Evolutionary conservation across 805 yeast genomes (phyloP).

Genomic region (Candida patagonica): DNA sequence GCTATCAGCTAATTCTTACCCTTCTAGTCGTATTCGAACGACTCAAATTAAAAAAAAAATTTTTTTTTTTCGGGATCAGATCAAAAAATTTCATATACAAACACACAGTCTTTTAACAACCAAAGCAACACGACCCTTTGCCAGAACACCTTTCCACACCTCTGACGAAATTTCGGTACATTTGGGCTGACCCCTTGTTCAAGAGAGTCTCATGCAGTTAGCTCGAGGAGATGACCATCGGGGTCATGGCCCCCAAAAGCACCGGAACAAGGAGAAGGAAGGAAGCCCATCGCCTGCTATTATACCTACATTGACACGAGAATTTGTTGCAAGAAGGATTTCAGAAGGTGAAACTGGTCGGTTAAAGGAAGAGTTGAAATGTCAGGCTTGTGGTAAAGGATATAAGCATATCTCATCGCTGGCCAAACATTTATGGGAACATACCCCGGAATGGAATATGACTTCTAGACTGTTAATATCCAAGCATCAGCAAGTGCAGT

Average conservation of each 20-base stretch:
- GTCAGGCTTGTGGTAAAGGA: slow-evolving; percentile 89
- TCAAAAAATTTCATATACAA: no score
- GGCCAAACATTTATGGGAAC: slow-evolving; percentile 89
- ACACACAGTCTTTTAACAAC: no score
- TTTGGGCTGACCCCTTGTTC: slow-evolving; percentile 4
- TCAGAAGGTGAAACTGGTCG: slow-evolving; percentile 84
- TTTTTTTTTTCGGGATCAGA: no score
- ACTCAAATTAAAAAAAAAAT: no score
- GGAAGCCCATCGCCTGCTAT: slow-evolving; percentile 3
- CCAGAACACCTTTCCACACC: no score
- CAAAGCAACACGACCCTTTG: no score
- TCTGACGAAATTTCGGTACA: no score
- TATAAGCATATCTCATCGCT: slow-evolving; percentile 82
- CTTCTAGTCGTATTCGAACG: no score
- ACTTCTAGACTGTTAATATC: slow-evolving; percentile 72
- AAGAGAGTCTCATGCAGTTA: slow-evolving; percentile 4
- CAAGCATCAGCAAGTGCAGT: slow-evolving; percentile 83
- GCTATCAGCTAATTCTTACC: no score
- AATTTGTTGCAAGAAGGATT: slow-evolving; percentile 73
- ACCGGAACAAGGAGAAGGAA: not conserved
- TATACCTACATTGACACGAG: slow-evolving; percentile 22
- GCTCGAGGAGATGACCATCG: slow-evolving; percentile 7
- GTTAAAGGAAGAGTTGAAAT: slow-evolving; percentile 70
- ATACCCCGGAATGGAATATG: slow-evolving; percentile 88
- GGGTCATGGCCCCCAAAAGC: slow-evolving; percentile 1